Conservation (phyloP, 192 early-diverging fungal species). For the Entomortierella lignicola region DNA sequence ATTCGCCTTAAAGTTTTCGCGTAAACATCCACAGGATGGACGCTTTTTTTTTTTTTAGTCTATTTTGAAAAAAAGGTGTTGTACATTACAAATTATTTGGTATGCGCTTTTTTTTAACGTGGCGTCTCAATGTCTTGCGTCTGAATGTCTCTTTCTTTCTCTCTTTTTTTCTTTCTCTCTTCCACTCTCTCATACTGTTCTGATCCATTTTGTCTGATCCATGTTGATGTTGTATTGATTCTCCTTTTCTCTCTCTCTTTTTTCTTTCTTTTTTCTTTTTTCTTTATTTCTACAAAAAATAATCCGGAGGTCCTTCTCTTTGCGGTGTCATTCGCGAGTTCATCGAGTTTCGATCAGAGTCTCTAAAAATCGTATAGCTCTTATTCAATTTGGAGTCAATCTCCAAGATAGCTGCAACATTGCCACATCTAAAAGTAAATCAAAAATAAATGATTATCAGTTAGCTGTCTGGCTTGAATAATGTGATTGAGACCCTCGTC, state of each 20-base stretch:
- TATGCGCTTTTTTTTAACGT: too few relatives aligned
- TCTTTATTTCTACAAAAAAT: constrained; percentile 81
- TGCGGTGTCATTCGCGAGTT: constrained; percentile 83
- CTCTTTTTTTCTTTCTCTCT: neutral
- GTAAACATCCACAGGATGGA: too few relatives aligned
- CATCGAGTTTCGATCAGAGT: constrained; percentile 51
- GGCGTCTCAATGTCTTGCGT: too few relatives aligned
- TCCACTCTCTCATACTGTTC: neutral
- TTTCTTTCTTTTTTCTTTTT: neutral
- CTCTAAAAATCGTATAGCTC: constrained; percentile 88
- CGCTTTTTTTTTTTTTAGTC: too few relatives aligned
- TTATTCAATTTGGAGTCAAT: constrained; percentile 89
- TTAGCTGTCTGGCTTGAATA: neutral
- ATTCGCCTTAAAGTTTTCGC: too few relatives aligned
- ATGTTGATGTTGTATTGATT: neutral
- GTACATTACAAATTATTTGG: too few relatives aligned
- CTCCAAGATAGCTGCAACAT: constrained; percentile 97
- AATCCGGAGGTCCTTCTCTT: constrained; percentile 92
- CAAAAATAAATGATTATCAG: neutral
- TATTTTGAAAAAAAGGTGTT: too few relatives aligned
- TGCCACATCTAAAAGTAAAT: constrained; percentile 78
- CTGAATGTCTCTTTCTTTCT: too few relatives aligned
- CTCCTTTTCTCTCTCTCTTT: neutral
- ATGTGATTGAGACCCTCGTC: neutral
- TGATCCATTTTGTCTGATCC: neutral